A percentile compares a stretch with the other conserved stretches of the same genome.
These are phyloP conservation scores for Isoetes taiwanensis DNA, from an alignment of 75 land plant genomes.

Conservation along the genomic window DNA sequence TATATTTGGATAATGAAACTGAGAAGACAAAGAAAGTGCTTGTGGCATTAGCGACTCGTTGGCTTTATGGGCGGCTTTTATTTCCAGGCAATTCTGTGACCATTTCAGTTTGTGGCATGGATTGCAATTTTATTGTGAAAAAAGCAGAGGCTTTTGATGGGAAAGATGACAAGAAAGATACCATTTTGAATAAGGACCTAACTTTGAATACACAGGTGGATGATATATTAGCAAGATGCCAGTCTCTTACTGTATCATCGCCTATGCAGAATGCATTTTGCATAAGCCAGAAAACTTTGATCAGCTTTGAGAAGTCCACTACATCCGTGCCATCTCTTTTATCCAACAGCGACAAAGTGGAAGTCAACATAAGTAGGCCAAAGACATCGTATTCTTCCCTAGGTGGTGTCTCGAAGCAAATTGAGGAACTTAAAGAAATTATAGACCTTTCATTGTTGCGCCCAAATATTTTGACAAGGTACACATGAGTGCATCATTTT, in stretches of 20 bases:
- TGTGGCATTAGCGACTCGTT: conserved; percentile 29
- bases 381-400: conserved; percentile 31
- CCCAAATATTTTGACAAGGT: conserved; percentile 52
- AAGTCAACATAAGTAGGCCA: too few relatives aligned
- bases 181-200: too few relatives aligned
- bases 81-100: conserved; percentile 61
- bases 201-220: too few relatives aligned
- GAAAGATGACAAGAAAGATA: too few relatives aligned
- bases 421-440: conserved; percentile 54
- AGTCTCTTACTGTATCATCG: too few relatives aligned
- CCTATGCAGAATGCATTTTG: too few relatives aligned
- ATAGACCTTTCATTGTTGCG: conserved; percentile 42
- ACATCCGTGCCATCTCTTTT: too few relatives aligned
- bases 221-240: too few relatives aligned
- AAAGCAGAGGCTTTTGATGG: conserved; percentile 20
- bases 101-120: conserved; percentile 46
- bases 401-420: conserved; percentile 85
- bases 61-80: conserved; percentile 50
- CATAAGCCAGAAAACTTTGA: too few relatives aligned
- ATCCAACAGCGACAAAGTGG: too few relatives aligned
- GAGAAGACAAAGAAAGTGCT: conserved; percentile 30
- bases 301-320: too few relatives aligned
- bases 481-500: too few relatives aligned
- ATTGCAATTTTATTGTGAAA: conserved; percentile 34
- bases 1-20: conserved; percentile 32